Conservation (phyloP, 768 basidiomycete species). For the Agaricus subrufescens region DNA sequence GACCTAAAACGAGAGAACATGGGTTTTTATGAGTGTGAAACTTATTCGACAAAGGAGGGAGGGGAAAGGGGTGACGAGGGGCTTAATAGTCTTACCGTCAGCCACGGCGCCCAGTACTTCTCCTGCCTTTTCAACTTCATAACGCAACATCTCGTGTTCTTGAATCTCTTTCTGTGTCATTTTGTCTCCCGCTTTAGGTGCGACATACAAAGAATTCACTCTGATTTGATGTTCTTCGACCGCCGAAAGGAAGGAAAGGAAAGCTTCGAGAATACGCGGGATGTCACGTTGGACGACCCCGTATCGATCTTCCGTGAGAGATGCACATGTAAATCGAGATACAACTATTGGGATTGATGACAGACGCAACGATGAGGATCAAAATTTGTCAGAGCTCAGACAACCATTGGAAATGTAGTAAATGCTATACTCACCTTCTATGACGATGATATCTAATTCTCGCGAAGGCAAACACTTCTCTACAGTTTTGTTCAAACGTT, state of each 20-base stretch:
- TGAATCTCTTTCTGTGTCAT: conserved; percentile 29
- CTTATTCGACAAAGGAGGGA: neutral
- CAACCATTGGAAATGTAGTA: neutral
- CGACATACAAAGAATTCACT: conserved; percentile 36
- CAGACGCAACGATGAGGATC: too few relatives aligned
- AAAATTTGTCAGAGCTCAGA: neutral
- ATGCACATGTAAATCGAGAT: conserved; percentile 62
- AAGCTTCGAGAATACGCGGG: conserved; percentile 73
- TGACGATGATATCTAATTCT: conserved; percentile 56
- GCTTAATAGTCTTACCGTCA: conserved; percentile 45
- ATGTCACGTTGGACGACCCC: conserved; percentile 85
- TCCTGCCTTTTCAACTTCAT: conserved; percentile 51
- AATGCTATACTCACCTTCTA: conserved; percentile 47
- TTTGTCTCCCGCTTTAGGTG: conserved; percentile 29
- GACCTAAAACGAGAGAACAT: conserved; percentile 30
- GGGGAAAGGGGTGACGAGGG: neutral
- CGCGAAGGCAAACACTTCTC: conserved; percentile 54
- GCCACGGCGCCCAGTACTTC: conserved; percentile 49
- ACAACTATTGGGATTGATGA: conserved; percentile 40
- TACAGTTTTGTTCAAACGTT: conserved; percentile 46
- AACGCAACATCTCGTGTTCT: conserved; percentile 31
- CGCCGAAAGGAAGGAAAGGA: conserved; percentile 60
- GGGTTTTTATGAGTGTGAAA: neutral
- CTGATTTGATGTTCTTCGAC: conserved; percentile 63
- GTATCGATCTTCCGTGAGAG: conserved; percentile 74